Conservation (phyloP, 192 early-diverging fungal genomes). For the Anaeromyces robustus region DNA sequence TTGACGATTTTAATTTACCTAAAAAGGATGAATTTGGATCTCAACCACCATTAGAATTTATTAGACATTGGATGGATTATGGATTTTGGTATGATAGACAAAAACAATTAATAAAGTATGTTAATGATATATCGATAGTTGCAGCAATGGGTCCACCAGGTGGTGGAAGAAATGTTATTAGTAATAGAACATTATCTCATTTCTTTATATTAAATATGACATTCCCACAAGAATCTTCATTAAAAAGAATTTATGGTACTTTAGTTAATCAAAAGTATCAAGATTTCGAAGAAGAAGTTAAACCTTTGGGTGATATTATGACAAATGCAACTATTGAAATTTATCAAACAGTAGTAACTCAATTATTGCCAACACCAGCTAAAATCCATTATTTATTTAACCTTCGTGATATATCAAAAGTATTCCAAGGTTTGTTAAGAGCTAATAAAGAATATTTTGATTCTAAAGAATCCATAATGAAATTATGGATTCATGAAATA, state of each 20-base stretch:
- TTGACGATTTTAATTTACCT: constrained; percentile 46
- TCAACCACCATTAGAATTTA: constrained; percentile 42
- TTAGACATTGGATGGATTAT: constrained; percentile 41
- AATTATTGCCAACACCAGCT: constrained; percentile 32
- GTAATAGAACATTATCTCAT: constrained; percentile 29
- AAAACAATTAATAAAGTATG: constrained; percentile 31
- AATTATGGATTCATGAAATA: constrained; percentile 41
- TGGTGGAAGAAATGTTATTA: constrained; percentile 35
- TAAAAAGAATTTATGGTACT: constrained; percentile 31
- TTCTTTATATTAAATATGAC: constrained; percentile 35
- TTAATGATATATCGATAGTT: constrained; percentile 30
- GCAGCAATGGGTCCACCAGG: constrained; percentile 40
- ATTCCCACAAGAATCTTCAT: constrained; percentile 30
- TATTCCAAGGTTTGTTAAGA: constrained; percentile 36
- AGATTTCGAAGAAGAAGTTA: constrained; percentile 18
- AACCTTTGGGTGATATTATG: constrained; percentile 14
- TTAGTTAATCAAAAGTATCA: constrained; percentile 38
- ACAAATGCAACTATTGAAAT: constrained; percentile 30
- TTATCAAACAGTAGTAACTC: constrained; percentile 29
- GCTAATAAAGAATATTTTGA: constrained; percentile 13
- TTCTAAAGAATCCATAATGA: constrained; percentile 22
- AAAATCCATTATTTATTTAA: constrained; percentile 52
- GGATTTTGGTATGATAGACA: constrained; percentile 50
- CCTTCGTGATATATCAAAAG: constrained; percentile 34
- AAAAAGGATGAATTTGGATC: constrained; percentile 44